Evolutionary conservation across 2,329 filamentous ascomycete genomes (phyloP).

Genomic region (Neodidymelliopsis sp.): DNA sequence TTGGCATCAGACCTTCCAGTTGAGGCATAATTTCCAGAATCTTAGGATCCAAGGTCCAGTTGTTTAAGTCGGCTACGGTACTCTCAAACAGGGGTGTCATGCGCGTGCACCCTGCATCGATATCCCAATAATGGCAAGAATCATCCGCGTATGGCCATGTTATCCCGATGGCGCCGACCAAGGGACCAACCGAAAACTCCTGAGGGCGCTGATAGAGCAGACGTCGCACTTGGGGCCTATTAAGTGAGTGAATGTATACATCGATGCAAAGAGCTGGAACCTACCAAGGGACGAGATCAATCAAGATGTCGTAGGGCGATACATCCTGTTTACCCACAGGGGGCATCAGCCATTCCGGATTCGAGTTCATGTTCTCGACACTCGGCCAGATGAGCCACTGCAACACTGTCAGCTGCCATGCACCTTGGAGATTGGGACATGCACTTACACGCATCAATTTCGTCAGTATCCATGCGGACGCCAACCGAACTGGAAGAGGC

Average conservation of each 20-base stretch:
- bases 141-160: conserved; percentile 47
- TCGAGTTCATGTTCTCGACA: conserved; percentile 45
- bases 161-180: conserved; percentile 40
- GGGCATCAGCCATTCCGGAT: conserved; percentile 47
- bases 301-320: conserved; percentile 41
- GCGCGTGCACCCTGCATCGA: conserved; percentile 42
- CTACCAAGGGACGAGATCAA: conserved; percentile 48
- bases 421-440: not conserved
- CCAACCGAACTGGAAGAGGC: conserved; percentile 39
- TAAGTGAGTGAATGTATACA: conserved; percentile 20
- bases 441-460: conserved; percentile 47
- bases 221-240: conserved; percentile 45
- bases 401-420: conserved; percentile 16
- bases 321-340: conserved; percentile 38
- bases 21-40: conserved; percentile 44
- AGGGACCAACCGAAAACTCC: conserved; percentile 36
- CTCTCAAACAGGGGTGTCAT: conserved; percentile 46
- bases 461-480: conserved; percentile 43
- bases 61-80: conserved; percentile 41
- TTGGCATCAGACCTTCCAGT: conserved; percentile 40
- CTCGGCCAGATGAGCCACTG: conserved; percentile 49
- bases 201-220: conserved; percentile 43
- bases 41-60: conserved; percentile 46
- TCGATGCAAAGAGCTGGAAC: conserved; percentile 2
- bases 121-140: conserved; percentile 48